A percentile compares a stretch with the other conserved stretches of the same genome.
Evolutionary conservation across 192 early-diverging fungal species (phyloP).

Genomic region (Thamnidium elegans): DNA sequence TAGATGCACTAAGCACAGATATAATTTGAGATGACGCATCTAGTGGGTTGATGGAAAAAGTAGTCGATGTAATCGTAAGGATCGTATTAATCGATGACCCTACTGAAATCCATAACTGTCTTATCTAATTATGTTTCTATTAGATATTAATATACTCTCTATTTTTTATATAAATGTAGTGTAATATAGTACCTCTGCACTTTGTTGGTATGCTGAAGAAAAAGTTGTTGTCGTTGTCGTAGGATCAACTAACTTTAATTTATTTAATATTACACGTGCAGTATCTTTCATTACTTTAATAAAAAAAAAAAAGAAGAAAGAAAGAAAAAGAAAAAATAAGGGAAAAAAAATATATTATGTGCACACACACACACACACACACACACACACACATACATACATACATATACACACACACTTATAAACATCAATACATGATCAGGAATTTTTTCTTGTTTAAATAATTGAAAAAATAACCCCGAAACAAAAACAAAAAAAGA

Average conservation of each 20-base stretch:
- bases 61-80: neutral
- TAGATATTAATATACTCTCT: neutral
- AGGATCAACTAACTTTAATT: slow-evolving; percentile 7
- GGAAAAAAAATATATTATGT: neutral
- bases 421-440: too few species aligned
- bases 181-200: neutral
- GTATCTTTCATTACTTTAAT: slow-evolving; percentile 2
- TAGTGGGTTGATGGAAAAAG: neutral
- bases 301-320: neutral
- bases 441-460: too few species aligned
- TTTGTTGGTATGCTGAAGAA: slow-evolving; percentile 9
- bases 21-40: slow-evolving; percentile 8
- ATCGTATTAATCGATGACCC: slow-evolving; percentile 5
- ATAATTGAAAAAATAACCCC: too few species aligned
- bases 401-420: too few species aligned
- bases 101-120: neutral
- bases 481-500: too few species aligned
- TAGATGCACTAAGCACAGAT: slow-evolving; percentile 2
- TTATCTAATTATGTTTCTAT: neutral
- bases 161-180: neutral
- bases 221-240: neutral
- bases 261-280: slow-evolving; percentile 1
- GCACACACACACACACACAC: too few species aligned
- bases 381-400: too few species aligned
- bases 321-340: neutral